Percentiles rank a stretch among this genome's conserved stretches.
These are phyloP conservation scores for Chionographis japonica DNA, from an alignment of 106 monocot species.

Conservation along the genomic window DNA sequence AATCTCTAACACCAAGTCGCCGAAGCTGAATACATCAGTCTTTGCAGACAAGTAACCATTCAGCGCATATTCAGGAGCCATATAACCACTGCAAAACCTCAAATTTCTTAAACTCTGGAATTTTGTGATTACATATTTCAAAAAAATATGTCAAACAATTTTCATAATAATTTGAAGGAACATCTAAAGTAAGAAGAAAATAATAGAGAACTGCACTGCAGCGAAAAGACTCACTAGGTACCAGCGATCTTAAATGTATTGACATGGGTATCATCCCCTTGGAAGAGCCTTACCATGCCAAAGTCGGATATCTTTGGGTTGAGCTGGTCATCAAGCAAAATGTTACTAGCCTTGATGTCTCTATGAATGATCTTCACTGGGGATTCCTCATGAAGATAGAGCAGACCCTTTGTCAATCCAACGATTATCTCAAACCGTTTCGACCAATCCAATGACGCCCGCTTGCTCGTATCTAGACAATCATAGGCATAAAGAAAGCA, in stretches of 20 bases:
- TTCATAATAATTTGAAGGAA: not conserved
- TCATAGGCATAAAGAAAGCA: not conserved
- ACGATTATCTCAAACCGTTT: constrained; percentile 52
- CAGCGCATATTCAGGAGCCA: constrained; percentile 66
- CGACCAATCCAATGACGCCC: constrained; percentile 35
- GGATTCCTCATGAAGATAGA: constrained; percentile 74
- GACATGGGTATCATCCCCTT: constrained; percentile 62
- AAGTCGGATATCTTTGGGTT: constrained; percentile 69
- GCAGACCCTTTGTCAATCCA: constrained; percentile 55
- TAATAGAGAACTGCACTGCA: not conserved
- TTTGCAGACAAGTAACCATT: constrained; percentile 70
- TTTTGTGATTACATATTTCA: no score
- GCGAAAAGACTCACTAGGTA: constrained; percentile 51
- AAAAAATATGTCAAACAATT: not conserved
- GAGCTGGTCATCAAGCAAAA: constrained; percentile 51
- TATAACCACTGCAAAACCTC: constrained; percentile 39
- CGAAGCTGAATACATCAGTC: constrained; percentile 72
- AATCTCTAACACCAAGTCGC: constrained; percentile 62
- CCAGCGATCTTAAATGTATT: constrained; percentile 69
- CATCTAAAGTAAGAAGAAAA: not conserved
- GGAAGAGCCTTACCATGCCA: constrained; percentile 68
- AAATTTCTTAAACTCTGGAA: no score
- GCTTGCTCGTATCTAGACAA: constrained; percentile 32
- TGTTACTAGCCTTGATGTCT: constrained; percentile 68
- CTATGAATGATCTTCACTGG: constrained; percentile 70